A percentile compares a stretch with the other conserved stretches of the same genome.
Conservation (phyloP, 2,329 filamentous ascomycete species). For the Aurifilum marmelostoma region DNA sequence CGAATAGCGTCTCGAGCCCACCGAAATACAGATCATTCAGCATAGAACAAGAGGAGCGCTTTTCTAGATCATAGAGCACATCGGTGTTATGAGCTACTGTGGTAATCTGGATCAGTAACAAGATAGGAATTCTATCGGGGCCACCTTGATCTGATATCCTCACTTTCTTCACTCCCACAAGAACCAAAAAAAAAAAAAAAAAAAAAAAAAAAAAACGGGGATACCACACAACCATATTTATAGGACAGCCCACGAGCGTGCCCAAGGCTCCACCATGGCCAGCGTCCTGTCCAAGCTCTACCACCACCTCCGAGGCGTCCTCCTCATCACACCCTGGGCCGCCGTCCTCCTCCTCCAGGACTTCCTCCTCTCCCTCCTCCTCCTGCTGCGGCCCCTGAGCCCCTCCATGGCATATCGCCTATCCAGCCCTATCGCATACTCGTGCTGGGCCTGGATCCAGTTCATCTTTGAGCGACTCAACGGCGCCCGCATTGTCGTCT, state of each 20-base stretch:
- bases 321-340: slow-evolving; percentile 56
- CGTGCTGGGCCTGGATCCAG: slow-evolving; percentile 62
- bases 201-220: no score
- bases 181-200: no score
- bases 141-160: no score
- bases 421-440: slow-evolving; percentile 58
- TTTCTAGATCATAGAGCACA: no score
- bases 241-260: not conserved
- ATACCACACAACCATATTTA: no score
- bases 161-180: no score
- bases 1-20: no score
- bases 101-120: no score
- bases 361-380: slow-evolving; percentile 51
- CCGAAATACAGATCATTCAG: no score
- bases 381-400: slow-evolving; percentile 50
- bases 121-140: no score
- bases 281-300: slow-evolving; percentile 33
- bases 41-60: no score
- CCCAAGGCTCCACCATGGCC: slow-evolving; percentile 9
- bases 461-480: slow-evolving; percentile 58
- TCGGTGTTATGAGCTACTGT: no score
- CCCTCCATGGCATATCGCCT: slow-evolving; percentile 56
- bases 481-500: slow-evolving; percentile 55
- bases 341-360: slow-evolving; percentile 56
- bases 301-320: slow-evolving; percentile 46